Base-by-base conservation (phyloP, 768 basidiomycete species). In the Mycena filopes region DNA sequence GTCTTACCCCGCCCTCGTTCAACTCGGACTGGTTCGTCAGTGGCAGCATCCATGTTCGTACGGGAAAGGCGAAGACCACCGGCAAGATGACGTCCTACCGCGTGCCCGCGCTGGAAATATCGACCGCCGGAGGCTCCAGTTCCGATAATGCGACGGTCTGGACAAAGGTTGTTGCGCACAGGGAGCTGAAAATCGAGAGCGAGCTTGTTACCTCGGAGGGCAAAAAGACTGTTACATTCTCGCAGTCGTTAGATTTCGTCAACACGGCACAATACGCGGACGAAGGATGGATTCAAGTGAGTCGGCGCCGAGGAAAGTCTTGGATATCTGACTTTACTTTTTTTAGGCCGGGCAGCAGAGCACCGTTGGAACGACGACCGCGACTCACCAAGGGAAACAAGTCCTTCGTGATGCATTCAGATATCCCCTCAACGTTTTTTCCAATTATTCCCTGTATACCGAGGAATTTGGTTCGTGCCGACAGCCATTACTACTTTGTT, bases 11-110 rank as follows among this genome's bases (percentile, higher is more conserved):
- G 23, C 88, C 88, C 47, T 76, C 79, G 6, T 79, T 88, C 75
- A 87, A 87, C 68, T 79, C 81, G 55, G 88, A 89, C 68, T 90
- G 88, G 89, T 87, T 83, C 62, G 80, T 88, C 20, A 87, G 86
- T 10, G 89, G 77, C n/a, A 73, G 73, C 50, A 65, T 90, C n/a
- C 87, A 89, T 70, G 71, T 85, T 40, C 82, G 83, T 7, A 84
- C 81, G 54, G 78, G 85, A 0, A 83, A 80, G 25, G 74, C 75
- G 6, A 78, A 79, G 71, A 89, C 87, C 3, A 87, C 84, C 0
- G 87, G 89, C 25, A 78, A 72, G 49, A 86, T 89, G 62, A 84
- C 79, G 6, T 65, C 55, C 28, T 87, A 88, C 65, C 73, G 81
- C 23, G 86, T 74, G 26, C 73, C 79, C 26, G 77, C 79, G 9